Evolutionary conservation across 2,329 filamentous ascomycete genomes (phyloP).

Genomic region (Ophiostoma piceae): DNA sequence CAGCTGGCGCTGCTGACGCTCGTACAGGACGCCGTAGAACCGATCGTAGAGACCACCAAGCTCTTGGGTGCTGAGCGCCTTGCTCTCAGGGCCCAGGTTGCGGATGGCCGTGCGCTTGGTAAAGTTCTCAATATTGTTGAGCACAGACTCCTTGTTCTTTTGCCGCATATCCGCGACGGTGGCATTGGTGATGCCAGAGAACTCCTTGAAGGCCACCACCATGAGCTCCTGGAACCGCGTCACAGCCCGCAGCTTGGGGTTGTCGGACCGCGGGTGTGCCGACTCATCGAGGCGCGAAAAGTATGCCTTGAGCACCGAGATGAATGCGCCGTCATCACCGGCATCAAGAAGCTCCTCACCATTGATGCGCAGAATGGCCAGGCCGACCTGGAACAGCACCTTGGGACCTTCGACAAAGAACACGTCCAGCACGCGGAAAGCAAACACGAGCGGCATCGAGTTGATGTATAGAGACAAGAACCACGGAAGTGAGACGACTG

Average conservation of each 20-base stretch:
- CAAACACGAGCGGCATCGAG: constrained; percentile 97
- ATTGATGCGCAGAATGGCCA: constrained; percentile 96
- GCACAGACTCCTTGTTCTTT: constrained; percentile 89
- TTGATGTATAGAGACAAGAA: constrained; percentile 98
- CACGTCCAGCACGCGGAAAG: constrained; percentile 91
- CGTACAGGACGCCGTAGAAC: constrained; percentile 88
- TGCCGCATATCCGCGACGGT: constrained; percentile 83
- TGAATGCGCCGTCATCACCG: constrained; percentile 90
- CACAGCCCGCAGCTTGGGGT: constrained; percentile 86
- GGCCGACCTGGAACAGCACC: constrained; percentile 90
- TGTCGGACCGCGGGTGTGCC: constrained; percentile 91
- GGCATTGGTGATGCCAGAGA: constrained; percentile 88
- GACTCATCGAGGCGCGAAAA: constrained; percentile 92
- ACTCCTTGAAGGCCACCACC: constrained; percentile 98
- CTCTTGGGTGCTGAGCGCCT: constrained; percentile 78
- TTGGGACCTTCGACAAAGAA: constrained; percentile 98
- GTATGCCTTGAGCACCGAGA: constrained; percentile 91
- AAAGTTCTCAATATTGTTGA: constrained; percentile 95
- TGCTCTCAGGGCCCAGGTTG: constrained; percentile 93
- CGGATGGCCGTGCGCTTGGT: constrained; percentile 94
- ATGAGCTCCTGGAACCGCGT: constrained; percentile 97
- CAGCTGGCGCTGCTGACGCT: constrained; percentile 76
- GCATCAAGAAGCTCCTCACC: constrained; percentile 93
- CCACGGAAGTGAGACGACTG: constrained; percentile 95
- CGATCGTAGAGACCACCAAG: constrained; percentile 87